These are phyloP conservation scores for Sporobolomyces phaffii DNA, from an alignment of 768 basidiomycete genomes.

Conservation along the genomic window DNA sequence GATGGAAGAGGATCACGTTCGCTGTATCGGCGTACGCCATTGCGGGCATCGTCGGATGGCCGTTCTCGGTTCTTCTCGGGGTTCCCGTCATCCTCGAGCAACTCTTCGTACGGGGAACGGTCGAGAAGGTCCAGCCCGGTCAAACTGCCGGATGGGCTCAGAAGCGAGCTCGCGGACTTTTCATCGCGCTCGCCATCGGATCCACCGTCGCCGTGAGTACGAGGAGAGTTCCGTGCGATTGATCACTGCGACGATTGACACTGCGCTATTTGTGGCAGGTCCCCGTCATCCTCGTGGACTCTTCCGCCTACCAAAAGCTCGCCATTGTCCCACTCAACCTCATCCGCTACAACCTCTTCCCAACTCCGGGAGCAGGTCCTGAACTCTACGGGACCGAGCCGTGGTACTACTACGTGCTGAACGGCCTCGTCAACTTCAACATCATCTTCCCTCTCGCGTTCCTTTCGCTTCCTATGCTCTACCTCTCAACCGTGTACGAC, in stretches of 20 bases:
- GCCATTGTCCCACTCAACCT: conserved; percentile 88
- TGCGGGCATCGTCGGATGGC: conserved; percentile 91
- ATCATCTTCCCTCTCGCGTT: conserved; percentile 72
- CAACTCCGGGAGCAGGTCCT: conserved; percentile 61
- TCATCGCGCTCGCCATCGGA: conserved; percentile 17
- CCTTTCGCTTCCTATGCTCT: conserved; percentile 68
- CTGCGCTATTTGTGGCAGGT: no score
- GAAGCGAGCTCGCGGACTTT: conserved; percentile 32
- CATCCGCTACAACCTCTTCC: conserved; percentile 85
- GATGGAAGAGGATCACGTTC: conserved; percentile 54
- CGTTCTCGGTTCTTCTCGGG: conserved; percentile 80
- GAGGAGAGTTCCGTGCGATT: no score
- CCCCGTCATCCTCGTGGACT: conserved; percentile 77
- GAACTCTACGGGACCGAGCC: conserved; percentile 88
- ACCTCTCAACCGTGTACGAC: conserved; percentile 67
- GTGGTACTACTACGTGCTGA: conserved; percentile 75
- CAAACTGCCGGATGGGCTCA: conserved; percentile 52
- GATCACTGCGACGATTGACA: no score
- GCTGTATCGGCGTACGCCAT: conserved; percentile 64
- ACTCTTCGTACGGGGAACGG: conserved; percentile 46
- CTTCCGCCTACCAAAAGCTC: conserved; percentile 72
- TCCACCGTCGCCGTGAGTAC: conserved; percentile 24
- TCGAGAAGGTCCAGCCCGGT: conserved; percentile 33
- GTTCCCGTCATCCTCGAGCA: conserved; percentile 88
- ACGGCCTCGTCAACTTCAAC: conserved; percentile 93